These are phyloP conservation scores for Akanthomyces lecanii DNA, from an alignment of 2,329 filamentous ascomycete species.

Conservation along the genomic window DNA sequence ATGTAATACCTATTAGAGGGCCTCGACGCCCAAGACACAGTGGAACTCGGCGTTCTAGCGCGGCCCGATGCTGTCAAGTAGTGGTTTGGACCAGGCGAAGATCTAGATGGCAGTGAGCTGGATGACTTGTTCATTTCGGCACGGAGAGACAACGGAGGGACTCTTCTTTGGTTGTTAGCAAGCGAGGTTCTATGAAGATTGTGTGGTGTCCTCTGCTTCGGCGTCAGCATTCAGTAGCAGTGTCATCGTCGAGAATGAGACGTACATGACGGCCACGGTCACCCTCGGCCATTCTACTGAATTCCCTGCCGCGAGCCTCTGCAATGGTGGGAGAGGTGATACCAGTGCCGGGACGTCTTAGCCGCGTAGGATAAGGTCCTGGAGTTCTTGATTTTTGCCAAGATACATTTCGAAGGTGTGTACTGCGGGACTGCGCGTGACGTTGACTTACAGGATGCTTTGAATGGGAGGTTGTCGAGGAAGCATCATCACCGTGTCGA, in stretches of 20 bases:
- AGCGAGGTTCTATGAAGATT: conserved; percentile 39
- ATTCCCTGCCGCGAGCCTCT: conserved; percentile 45
- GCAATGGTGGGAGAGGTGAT: conserved; percentile 47
- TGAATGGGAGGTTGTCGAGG: neutral
- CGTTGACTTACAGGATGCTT: neutral
- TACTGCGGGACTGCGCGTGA: neutral
- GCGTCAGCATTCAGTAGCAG: conserved; percentile 17
- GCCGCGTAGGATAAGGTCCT: conserved; percentile 54
- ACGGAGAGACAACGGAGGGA: conserved; percentile 37
- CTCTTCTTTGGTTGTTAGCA: conserved; percentile 32
- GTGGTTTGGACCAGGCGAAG: conserved; percentile 26
- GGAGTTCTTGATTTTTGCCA: conserved; percentile 45
- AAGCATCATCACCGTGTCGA: neutral
- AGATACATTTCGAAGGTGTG: neutral
- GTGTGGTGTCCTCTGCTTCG: conserved; percentile 41
- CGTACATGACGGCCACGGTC: conserved; percentile 45
- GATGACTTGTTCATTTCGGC: conserved; percentile 39
- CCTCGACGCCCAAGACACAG: conserved; percentile 25
- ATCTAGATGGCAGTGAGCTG: conserved; percentile 33
- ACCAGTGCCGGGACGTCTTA: conserved; percentile 50
- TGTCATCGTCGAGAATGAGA: neutral
- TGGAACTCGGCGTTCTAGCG: conserved; percentile 36
- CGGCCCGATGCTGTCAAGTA: conserved; percentile 22
- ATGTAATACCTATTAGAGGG: conserved; percentile 31
- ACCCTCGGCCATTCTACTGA: conserved; percentile 48